phyloP scores from a whole-genome alignment of 1,284 basidiomycete genomes.

The Leccinum pallidistipes region DNA sequence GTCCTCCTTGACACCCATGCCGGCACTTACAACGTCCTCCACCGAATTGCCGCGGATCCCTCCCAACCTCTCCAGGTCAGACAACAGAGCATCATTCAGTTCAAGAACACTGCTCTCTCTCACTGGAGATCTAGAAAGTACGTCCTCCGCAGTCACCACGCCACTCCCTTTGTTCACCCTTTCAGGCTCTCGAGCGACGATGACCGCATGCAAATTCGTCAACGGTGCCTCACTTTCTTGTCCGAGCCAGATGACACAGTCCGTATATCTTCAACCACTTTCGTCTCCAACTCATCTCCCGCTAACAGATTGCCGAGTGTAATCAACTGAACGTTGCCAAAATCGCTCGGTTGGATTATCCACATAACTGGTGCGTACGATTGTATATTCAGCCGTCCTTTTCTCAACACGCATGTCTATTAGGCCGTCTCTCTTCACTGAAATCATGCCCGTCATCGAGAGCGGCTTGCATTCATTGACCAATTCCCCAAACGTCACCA shows the following conservation, averaged over 20 bases:
- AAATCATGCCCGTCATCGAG: conserved; percentile 57
- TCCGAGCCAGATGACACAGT: conserved; percentile 76
- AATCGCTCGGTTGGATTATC: conserved; percentile 72
- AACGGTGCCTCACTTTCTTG: conserved; percentile 60
- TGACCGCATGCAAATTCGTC: conserved; percentile 57
- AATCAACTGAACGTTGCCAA: conserved; percentile 70
- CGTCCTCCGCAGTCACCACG: conserved; percentile 19
- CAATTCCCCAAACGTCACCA: conserved; percentile 40
- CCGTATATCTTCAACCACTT: conserved; percentile 15
- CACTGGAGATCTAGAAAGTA: conserved; percentile 77
- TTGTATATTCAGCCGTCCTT: not conserved
- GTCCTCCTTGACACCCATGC: conserved; percentile 57
- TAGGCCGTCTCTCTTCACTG: conserved; percentile 64
- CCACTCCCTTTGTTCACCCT: conserved; percentile 16
- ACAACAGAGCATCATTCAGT: conserved; percentile 77
- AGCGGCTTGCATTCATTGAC: conserved; percentile 51
- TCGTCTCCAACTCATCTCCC: conserved; percentile 7
- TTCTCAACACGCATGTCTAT: conserved; percentile 3
- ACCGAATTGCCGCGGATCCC: conserved; percentile 65
- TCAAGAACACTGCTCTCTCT: conserved; percentile 68
- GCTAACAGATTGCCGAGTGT: conserved; percentile 64
- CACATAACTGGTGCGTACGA: conserved; percentile 56
- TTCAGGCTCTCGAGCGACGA: conserved; percentile 66
- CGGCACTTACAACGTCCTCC: conserved; percentile 68
- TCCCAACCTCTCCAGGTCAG: conserved; percentile 61